Conservation (phyloP, 371 early-diverging fungal genomes). For the Apophysomyces trapeziformis region DNA sequence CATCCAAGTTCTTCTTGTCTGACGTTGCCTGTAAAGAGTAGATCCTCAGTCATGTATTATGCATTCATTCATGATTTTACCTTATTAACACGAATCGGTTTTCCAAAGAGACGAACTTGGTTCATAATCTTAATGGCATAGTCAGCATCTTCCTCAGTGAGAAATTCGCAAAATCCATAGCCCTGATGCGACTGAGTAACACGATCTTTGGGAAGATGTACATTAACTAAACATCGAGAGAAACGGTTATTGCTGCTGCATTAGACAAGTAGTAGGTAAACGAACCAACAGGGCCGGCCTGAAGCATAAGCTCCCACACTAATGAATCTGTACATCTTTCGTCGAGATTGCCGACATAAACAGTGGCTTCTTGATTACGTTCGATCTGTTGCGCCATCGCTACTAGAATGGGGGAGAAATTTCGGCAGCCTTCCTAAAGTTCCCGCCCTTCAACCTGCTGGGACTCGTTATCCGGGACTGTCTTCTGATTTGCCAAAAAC, state of each 20-base stretch:
- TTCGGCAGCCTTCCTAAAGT: too few species aligned
- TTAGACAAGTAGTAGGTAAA: constrained; percentile 9
- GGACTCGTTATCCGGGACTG: too few species aligned
- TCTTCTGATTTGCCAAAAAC: too few species aligned
- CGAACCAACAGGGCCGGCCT: constrained; percentile 95
- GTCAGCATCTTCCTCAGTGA: constrained; percentile 94
- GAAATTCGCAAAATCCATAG: constrained; percentile 96
- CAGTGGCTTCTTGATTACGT: constrained; percentile 95
- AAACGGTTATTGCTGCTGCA: not conserved
- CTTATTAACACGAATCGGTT: constrained; percentile 96
- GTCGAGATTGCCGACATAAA: constrained; percentile 97
- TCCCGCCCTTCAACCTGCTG: too few species aligned
- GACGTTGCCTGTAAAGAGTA: constrained; percentile 67
- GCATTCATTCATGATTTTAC: constrained; percentile 32
- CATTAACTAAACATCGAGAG: constrained; percentile 67
- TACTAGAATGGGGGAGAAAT: too few species aligned
- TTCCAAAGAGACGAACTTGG: constrained; percentile 93
- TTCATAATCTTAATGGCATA: constrained; percentile 97
- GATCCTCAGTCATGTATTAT: not conserved
- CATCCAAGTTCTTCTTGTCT: constrained; percentile 90
- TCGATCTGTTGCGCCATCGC: constrained; percentile 58
- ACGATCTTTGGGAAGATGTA: constrained; percentile 96
- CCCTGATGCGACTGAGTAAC: constrained; percentile 95
- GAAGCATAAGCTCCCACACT: constrained; percentile 98
- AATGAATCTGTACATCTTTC: constrained; percentile 92